Conservation (phyloP, 768 basidiomycete genomes). For the Russula lepida region DNA sequence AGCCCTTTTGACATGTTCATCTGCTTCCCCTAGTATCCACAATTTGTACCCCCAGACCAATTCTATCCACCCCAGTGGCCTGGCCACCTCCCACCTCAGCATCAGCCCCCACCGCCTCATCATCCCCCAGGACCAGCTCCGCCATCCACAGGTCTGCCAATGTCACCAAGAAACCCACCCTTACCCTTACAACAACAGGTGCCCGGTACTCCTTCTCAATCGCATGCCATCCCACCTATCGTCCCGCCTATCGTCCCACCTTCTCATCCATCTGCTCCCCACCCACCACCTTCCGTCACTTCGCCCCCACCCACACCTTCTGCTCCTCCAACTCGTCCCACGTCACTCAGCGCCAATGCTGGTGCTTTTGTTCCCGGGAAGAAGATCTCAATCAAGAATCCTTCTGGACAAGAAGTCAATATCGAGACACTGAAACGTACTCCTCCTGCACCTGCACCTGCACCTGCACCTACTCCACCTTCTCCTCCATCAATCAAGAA, state of each 20-base stretch:
- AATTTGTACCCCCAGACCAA: slow-evolving; percentile 34
- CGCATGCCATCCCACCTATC: slow-evolving; percentile 48
- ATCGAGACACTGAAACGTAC: slow-evolving; percentile 46
- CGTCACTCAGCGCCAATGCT: slow-evolving; percentile 52
- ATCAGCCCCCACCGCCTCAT: slow-evolving; percentile 35
- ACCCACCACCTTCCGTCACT: slow-evolving; percentile 43
- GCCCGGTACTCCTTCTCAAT: slow-evolving; percentile 60
- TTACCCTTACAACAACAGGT: slow-evolving; percentile 41
- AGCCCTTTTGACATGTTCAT: slow-evolving; percentile 11
- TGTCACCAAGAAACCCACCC: slow-evolving; percentile 62
- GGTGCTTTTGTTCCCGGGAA: slow-evolving; percentile 55
- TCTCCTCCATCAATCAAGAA: slow-evolving; percentile 11
- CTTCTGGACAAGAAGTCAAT: slow-evolving; percentile 53
- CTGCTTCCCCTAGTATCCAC: slow-evolving; percentile 24
- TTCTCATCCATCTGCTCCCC: slow-evolving; percentile 39
- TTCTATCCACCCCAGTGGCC: slow-evolving; percentile 34
- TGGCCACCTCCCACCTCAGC: slow-evolving; percentile 26
- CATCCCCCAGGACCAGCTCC: slow-evolving; percentile 40
- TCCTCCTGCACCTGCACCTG: slow-evolving; percentile 33
- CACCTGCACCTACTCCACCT: slow-evolving; percentile 30
- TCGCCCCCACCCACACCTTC: slow-evolving; percentile 66
- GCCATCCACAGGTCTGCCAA: slow-evolving; percentile 46
- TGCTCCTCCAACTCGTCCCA: slow-evolving; percentile 31
- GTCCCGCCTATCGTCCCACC: no score
- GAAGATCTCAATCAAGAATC: slow-evolving; percentile 26